Evolutionary conservation across 495 filamentous ascomycete genomes (phyloP).

Genomic region (Hypoxylon cercidicola): DNA sequence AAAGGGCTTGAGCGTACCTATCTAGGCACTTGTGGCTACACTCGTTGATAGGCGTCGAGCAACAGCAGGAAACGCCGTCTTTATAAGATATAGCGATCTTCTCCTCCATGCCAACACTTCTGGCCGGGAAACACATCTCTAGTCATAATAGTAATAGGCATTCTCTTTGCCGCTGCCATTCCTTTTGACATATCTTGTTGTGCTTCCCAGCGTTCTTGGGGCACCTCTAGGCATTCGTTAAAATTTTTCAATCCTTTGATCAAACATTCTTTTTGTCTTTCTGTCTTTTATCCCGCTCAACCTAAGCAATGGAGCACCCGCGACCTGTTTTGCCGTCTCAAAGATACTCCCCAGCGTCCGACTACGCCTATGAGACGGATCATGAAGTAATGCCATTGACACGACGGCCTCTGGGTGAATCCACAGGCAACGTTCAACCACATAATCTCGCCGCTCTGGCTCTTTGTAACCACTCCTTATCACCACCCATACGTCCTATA

Average conservation of each 20-base stretch:
- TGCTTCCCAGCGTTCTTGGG: slow-evolving; percentile 49
- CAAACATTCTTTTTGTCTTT: slow-evolving; percentile 48
- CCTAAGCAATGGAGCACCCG: slow-evolving; percentile 44
- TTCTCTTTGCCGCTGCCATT: slow-evolving; percentile 49
- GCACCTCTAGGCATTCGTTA: slow-evolving; percentile 42
- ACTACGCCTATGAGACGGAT: slow-evolving; percentile 46
- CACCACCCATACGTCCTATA: slow-evolving; percentile 50
- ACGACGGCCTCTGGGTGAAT: slow-evolving; percentile 60
- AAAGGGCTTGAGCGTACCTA: slow-evolving; percentile 30
- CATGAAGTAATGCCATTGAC: slow-evolving; percentile 42
- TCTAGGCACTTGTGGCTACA: slow-evolving; percentile 27
- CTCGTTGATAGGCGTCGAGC: slow-evolving; percentile 34
- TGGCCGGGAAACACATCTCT: slow-evolving; percentile 32
- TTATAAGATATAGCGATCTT: slow-evolving; percentile 49
- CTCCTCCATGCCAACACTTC: slow-evolving; percentile 45
- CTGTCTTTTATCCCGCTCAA: slow-evolving; percentile 3
- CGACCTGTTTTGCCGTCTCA: slow-evolving; percentile 48
- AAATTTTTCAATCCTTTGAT: slow-evolving; percentile 46
- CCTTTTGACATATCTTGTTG: slow-evolving; percentile 50
- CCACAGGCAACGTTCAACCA: slow-evolving; percentile 60
- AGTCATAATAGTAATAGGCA: slow-evolving; percentile 44
- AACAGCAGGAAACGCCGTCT: slow-evolving; percentile 21
- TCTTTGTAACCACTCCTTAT: slow-evolving; percentile 52
- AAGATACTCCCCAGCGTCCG: slow-evolving; percentile 43
- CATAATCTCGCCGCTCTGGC: slow-evolving; percentile 51